A percentile compares a stretch with the other conserved stretches of the same genome.
These are phyloP conservation scores for Lachnellula suecica DNA, from an alignment of 2,329 filamentous ascomycete genomes.

Conservation along the genomic window DNA sequence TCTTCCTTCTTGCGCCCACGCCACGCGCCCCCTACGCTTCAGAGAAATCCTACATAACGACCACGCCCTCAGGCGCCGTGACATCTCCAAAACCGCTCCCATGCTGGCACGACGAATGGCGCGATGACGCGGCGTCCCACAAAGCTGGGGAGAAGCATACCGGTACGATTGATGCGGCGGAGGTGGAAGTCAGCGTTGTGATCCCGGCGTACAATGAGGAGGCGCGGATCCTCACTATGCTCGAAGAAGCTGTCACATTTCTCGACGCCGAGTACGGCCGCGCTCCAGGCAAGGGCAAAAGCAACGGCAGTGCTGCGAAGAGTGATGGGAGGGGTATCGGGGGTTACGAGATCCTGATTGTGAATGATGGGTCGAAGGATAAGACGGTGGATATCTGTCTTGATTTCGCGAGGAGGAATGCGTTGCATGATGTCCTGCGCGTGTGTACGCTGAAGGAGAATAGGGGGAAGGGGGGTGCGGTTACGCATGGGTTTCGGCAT, in stretches of 20 bases:
- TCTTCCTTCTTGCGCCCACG: constrained; percentile 76
- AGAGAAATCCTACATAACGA: constrained; percentile 84
- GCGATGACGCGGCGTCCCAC: constrained; percentile 46
- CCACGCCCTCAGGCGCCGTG: constrained; percentile 61
- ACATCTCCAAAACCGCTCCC: constrained; percentile 61
- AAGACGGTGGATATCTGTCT: constrained; percentile 77
- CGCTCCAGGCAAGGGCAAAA: constrained; percentile 33
- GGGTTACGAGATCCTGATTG: constrained; percentile 90
- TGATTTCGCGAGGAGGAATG: constrained; percentile 72
- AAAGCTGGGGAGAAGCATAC: constrained; percentile 37
- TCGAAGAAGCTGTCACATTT: constrained; percentile 88
- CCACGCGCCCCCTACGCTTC: constrained; percentile 72
- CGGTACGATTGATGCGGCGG: constrained; percentile 67
- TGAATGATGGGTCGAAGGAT: constrained; percentile 88
- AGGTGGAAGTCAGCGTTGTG: constrained; percentile 87
- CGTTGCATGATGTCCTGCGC: constrained; percentile 75
- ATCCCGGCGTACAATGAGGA: constrained; percentile 96
- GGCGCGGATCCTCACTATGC: constrained; percentile 75
- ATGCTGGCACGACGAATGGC: constrained; percentile 84
- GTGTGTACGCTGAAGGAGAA: constrained; percentile 79
- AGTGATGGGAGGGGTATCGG: constrained; percentile 27
- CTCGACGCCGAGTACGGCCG: constrained; percentile 75
- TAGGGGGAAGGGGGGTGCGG: constrained; percentile 90
- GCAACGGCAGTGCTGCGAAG: constrained; percentile 36
- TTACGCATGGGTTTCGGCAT: constrained; percentile 93